Conservation (phyloP, 1,284 basidiomycete species). For the Pascua guehoae region DNA sequence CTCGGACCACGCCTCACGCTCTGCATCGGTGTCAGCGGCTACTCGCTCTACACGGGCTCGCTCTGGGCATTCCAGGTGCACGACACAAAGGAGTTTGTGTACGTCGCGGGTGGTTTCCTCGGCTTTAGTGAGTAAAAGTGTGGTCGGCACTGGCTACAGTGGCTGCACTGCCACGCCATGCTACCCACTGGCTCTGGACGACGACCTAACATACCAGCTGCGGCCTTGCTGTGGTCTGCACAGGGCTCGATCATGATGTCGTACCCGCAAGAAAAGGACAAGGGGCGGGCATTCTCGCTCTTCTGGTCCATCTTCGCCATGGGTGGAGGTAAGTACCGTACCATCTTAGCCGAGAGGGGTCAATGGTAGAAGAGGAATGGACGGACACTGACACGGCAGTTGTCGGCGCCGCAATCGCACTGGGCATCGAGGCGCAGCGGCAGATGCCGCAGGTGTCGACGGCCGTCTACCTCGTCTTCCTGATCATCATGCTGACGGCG, state of each 20-base stretch:
- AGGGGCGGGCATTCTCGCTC: slow-evolving; percentile 9
- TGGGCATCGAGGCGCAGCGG: slow-evolving; percentile 38
- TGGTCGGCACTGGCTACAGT: slow-evolving; percentile 37
- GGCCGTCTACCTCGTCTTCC: slow-evolving; percentile 38
- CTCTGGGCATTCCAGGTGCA: slow-evolving; percentile 24
- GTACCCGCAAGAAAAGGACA: slow-evolving; percentile 48
- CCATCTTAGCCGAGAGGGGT: too few species aligned
- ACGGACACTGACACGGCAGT: slow-evolving; percentile 19
- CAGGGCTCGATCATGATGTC: slow-evolving; percentile 53
- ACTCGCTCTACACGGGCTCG: slow-evolving; percentile 37
- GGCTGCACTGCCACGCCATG: slow-evolving; percentile 30
- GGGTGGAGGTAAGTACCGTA: slow-evolving; percentile 37
- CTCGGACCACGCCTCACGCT: slow-evolving; percentile 52
- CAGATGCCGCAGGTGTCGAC: slow-evolving; percentile 30
- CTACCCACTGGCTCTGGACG: neutral
- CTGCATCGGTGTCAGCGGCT: slow-evolving; percentile 47
- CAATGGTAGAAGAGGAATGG: too few species aligned
- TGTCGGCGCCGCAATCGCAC: slow-evolving; percentile 51
- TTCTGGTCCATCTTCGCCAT: slow-evolving; percentile 53
- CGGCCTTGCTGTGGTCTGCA: slow-evolving; percentile 38
- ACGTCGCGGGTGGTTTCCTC: slow-evolving; percentile 50
- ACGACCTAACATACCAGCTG: neutral
- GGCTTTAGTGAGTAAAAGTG: slow-evolving; percentile 26
- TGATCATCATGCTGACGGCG: slow-evolving; percentile 43
- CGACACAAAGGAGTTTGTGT: slow-evolving; percentile 36